Conservation (phyloP, 352 stramenopile genomes). For the Porosira glacialis region DNA sequence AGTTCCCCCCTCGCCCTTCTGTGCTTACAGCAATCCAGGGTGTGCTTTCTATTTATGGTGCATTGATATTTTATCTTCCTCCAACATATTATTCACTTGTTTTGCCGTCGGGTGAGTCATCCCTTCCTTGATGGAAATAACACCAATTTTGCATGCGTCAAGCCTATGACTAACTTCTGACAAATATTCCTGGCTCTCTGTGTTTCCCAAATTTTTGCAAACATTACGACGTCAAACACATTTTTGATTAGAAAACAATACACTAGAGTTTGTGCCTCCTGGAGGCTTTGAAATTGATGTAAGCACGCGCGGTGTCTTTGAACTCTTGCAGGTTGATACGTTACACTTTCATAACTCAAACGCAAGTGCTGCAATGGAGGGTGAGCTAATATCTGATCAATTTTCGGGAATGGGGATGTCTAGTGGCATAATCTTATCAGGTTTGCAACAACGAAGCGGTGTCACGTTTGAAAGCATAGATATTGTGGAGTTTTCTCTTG, state of each 20-base stretch:
- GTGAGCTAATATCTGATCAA: slow-evolving; percentile 15
- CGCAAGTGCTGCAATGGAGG: slow-evolving; percentile 14
- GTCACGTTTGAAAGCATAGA: slow-evolving; percentile 38
- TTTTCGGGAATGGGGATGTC: slow-evolving; percentile 49
- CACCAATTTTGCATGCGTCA: too few species aligned
- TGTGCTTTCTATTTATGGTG: too few species aligned
- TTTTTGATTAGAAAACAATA: background rate
- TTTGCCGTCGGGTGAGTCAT: too few species aligned
- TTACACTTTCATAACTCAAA: slow-evolving; percentile 47
- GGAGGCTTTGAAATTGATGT: slow-evolving; percentile 23
- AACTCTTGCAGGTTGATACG: slow-evolving; percentile 40
- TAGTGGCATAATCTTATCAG: slow-evolving; percentile 18
- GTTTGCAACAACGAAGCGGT: slow-evolving; percentile 18
- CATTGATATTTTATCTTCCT: too few species aligned
- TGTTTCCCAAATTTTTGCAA: too few species aligned
- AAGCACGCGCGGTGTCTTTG: slow-evolving; percentile 15
- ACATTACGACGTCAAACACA: background rate
- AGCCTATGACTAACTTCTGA: too few species aligned
- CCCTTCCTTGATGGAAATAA: too few species aligned
- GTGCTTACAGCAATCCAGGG: too few species aligned
- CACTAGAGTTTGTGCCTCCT: slow-evolving; percentile 16
- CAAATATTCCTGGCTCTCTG: too few species aligned
- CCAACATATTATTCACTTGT: too few species aligned
- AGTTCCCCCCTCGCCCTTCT: too few species aligned
- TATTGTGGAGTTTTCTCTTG: slow-evolving; percentile 35